phyloP scores from a whole-genome alignment of 176 grass and related monocot genomes.

The Triticum urartu region DNA sequence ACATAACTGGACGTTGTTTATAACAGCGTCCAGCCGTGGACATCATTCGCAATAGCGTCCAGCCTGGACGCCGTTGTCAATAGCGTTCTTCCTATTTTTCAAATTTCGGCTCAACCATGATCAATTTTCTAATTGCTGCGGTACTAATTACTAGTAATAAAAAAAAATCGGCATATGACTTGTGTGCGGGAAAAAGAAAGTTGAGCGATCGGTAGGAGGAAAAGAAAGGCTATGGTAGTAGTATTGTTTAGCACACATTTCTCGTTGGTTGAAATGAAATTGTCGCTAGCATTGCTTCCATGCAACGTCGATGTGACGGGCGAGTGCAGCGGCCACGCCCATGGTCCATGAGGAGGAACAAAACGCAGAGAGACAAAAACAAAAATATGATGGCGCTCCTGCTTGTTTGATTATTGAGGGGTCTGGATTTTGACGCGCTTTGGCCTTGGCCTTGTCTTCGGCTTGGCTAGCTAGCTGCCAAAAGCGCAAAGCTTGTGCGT shows the following conservation, averaged over 20 bases:
- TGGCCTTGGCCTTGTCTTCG: neutral
- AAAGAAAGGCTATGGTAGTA: neutral
- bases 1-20: no score
- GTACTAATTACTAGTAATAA: no score
- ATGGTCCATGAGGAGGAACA: neutral
- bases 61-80: no score
- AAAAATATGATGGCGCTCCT: neutral
- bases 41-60: no score
- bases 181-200: neutral
- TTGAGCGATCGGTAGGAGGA: neutral
- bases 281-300: slow-evolving; percentile 6
- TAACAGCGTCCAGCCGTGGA: no score
- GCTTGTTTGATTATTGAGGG: neutral
- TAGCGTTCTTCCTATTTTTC: no score
- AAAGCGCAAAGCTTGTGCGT: neutral
- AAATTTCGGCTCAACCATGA: no score
- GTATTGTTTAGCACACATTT: neutral
- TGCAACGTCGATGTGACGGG: slow-evolving; percentile 11
- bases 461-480: neutral
- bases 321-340: neutral
- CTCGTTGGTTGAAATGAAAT: neutral
- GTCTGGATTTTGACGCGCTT: neutral
- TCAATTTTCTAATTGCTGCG: no score
- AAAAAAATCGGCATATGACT: neutral
- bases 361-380: neutral